Evolutionary conservation across 306 rosid genomes (phyloP).

Genomic region (Abrus precatorius): DNA sequence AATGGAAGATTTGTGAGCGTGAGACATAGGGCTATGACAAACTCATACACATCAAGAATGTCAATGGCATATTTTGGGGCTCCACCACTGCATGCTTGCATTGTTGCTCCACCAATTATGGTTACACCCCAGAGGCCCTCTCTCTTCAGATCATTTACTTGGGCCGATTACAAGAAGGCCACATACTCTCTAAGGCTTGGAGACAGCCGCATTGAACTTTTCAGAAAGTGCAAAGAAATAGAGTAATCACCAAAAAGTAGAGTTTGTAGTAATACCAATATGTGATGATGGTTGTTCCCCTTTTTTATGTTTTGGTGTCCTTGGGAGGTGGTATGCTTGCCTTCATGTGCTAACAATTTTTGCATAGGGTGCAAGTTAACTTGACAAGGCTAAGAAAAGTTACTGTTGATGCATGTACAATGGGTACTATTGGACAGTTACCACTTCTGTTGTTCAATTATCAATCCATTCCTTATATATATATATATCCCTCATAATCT

Average conservation of each 20-base stretch:
- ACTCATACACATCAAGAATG: conserved; percentile 62
- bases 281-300: neutral
- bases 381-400: conserved; percentile 10
- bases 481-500: neutral
- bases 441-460: conserved; percentile 32
- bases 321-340: conserved; percentile 31
- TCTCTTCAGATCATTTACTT: conserved; percentile 75
- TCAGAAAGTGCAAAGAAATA: conserved; percentile 42
- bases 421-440: conserved; percentile 24
- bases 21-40: conserved; percentile 74
- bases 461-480: neutral
- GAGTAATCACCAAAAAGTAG: conserved; percentile 24
- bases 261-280: conserved; percentile 17
- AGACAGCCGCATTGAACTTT: conserved; percentile 69
- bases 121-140: conserved; percentile 60
- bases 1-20: conserved; percentile 84
- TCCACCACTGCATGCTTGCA: conserved; percentile 61
- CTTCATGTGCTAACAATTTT: conserved; percentile 18
- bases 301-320: conserved; percentile 9
- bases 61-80: conserved; percentile 80
- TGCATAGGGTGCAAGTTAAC: conserved; percentile 15
- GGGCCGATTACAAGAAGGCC: conserved; percentile 84
- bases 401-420: conserved; percentile 15
- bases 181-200: conserved; percentile 68
- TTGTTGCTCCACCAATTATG: conserved; percentile 65